Evolutionary conservation across 1,284 basidiomycete genomes (phyloP).

Genomic region (Apiotrichum siamense): DNA sequence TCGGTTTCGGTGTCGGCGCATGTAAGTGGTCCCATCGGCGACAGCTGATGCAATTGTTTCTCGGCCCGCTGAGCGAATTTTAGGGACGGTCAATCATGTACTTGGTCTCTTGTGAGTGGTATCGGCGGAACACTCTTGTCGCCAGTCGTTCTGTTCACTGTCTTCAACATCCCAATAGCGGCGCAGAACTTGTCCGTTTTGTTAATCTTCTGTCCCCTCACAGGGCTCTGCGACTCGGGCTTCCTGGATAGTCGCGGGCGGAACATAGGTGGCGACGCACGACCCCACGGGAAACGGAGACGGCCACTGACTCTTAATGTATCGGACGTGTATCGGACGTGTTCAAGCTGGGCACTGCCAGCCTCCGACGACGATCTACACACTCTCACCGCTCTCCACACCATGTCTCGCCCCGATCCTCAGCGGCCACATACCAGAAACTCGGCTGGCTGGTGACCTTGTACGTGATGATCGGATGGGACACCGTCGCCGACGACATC

Average conservation of each 20-base stretch:
- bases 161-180: not conserved
- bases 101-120: not conserved
- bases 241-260: not conserved
- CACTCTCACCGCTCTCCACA: not conserved
- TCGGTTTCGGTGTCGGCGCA: not conserved
- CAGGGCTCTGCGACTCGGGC: not conserved
- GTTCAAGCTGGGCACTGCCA: not conserved
- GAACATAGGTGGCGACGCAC: not conserved
- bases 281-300: no score
- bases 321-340: no score
- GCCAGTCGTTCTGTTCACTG: not conserved
- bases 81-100: not conserved
- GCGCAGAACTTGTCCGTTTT: not conserved
- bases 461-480: slow-evolving; percentile 24
- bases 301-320: not conserved
- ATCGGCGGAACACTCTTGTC: not conserved
- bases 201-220: not conserved
- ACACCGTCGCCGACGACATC: slow-evolving; percentile 14
- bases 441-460: slow-evolving; percentile 19
- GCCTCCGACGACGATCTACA: not conserved
- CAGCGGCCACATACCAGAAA: slow-evolving; percentile 17
- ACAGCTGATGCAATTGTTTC: not conserved
- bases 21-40: not conserved
- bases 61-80: not conserved
- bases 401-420: slow-evolving; percentile 22